Evolutionary conservation across 2,329 filamentous ascomycete species (phyloP).

Genomic region (Xylariaceae sp.): DNA sequence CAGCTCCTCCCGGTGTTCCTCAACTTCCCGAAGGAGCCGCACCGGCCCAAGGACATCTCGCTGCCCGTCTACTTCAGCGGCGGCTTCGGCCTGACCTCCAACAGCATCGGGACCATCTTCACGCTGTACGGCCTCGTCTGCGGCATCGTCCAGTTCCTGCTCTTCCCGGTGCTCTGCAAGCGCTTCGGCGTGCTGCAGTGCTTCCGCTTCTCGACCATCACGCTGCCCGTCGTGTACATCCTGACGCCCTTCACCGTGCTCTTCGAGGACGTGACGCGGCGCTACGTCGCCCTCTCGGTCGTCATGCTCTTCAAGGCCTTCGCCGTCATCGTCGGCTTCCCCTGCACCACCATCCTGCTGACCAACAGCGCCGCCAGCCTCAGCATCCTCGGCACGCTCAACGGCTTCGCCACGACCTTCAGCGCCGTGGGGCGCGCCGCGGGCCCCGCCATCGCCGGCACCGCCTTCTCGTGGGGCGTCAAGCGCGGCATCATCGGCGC

Average conservation of each 20-base stretch:
- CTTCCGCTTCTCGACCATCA: constrained; percentile 56
- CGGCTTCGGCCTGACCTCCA: constrained; percentile 67
- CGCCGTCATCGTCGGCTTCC: constrained; percentile 76
- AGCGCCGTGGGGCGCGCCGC: constrained; percentile 71
- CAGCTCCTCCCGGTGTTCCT: constrained; percentile 85
- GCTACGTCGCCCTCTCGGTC: constrained; percentile 55
- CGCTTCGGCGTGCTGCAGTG: constrained; percentile 68
- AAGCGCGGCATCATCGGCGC: constrained; percentile 68
- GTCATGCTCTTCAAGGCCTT: constrained; percentile 70
- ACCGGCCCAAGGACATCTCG: constrained; percentile 49
- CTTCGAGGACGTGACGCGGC: constrained; percentile 35
- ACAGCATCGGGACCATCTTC: constrained; percentile 77
- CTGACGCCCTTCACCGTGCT: constrained; percentile 76
- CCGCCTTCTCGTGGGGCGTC: constrained; percentile 68
- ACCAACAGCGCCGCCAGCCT: constrained; percentile 78
- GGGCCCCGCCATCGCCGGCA: constrained; percentile 69
- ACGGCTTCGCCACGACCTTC: constrained; percentile 80
- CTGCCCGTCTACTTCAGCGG: constrained; percentile 77
- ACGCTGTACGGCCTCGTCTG: constrained; percentile 74
- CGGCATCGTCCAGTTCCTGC: constrained; percentile 74
- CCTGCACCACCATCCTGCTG: constrained; percentile 80
- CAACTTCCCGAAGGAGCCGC: constrained; percentile 58
- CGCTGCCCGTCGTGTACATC: constrained; percentile 70
- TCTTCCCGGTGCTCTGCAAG: constrained; percentile 71
- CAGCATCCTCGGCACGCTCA: constrained; percentile 75